Percentiles rank a stretch among this genome's conserved stretches.
These are phyloP conservation scores for Megacollybia marginata DNA, from an alignment of 768 basidiomycete genomes.

Conservation along the genomic window DNA sequence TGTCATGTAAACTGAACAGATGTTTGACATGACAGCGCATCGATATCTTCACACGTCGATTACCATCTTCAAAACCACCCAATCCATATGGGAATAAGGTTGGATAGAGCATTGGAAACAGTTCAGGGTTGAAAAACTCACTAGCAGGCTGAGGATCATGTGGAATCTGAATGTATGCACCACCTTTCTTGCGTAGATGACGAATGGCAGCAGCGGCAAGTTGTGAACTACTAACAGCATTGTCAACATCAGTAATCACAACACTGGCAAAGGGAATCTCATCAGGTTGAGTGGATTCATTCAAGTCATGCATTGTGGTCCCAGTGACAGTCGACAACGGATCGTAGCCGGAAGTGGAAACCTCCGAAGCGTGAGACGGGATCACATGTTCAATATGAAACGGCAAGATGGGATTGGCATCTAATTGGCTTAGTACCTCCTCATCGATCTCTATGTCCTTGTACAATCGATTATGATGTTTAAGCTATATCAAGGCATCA, in stretches of 20 bases:
- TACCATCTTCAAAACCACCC: slow-evolving; percentile 15
- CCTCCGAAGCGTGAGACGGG: neutral
- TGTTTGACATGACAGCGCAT: slow-evolving; percentile 15
- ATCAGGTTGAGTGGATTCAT: neutral
- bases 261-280: neutral
- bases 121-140: neutral
- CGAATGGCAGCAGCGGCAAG: slow-evolving; percentile 13
- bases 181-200: slow-evolving; percentile 11
- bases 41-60: slow-evolving; percentile 4
- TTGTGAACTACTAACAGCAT: slow-evolving; percentile 5
- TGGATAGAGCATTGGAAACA: slow-evolving; percentile 20
- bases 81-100: slow-evolving; percentile 17
- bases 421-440: neutral
- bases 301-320: neutral
- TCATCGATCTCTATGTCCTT: too few species aligned
- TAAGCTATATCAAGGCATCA: too few species aligned
- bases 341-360: neutral
- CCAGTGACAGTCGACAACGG: too few species aligned
- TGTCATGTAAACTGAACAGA: slow-evolving; percentile 11
- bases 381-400: neutral
- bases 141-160: slow-evolving; percentile 5
- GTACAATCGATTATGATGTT: too few species aligned
- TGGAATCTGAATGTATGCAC: slow-evolving; percentile 9
- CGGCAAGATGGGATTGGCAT: neutral
- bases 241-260: slow-evolving; percentile 15